Percentiles rank a stretch among this genome's conserved stretches.
Evolutionary conservation across 306 rosid species (phyloP).

Genomic region (Cucumis sativus): DNA sequence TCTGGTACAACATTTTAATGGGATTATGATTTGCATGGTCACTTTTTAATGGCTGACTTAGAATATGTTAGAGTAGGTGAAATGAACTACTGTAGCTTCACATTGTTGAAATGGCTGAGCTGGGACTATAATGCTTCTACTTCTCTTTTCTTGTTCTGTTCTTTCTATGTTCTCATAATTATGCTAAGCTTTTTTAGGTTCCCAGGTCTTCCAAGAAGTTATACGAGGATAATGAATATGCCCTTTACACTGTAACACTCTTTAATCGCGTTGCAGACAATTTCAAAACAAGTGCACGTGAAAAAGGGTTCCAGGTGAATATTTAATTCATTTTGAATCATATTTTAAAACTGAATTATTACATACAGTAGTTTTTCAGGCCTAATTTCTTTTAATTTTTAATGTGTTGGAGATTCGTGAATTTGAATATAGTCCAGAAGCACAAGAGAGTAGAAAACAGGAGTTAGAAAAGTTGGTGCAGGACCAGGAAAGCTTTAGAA

Average conservation of each 20-base stretch:
- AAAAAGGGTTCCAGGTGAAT: slow-evolving; percentile 82
- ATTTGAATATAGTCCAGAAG: slow-evolving; percentile 68
- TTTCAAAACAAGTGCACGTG: slow-evolving; percentile 73
- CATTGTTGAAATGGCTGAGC: background rate
- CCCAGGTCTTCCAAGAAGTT: slow-evolving; percentile 83
- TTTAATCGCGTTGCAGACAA: slow-evolving; percentile 80
- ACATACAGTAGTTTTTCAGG: background rate
- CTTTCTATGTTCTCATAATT: slow-evolving; percentile 21
- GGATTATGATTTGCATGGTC: slow-evolving; percentile 1
- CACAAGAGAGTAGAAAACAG: slow-evolving; percentile 62
- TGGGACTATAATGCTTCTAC: background rate
- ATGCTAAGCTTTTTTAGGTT: slow-evolving; percentile 47
- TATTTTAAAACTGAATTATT: slow-evolving; percentile 5
- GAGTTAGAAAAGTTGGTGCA: slow-evolving; percentile 67
- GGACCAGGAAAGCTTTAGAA: slow-evolving; percentile 70
- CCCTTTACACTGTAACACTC: slow-evolving; percentile 80
- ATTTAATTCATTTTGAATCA: slow-evolving; percentile 2
- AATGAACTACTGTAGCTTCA: background rate
- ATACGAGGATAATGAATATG: slow-evolving; percentile 87
- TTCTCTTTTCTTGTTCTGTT: slow-evolving; percentile 10
- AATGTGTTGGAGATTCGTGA: slow-evolving; percentile 63
- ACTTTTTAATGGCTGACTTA: background rate
- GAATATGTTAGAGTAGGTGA: background rate
- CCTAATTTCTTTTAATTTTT: slow-evolving; percentile 17
- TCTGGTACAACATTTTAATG: background rate